A percentile compares a stretch with the other conserved stretches of the same genome.
phyloP scores from a whole-genome alignment of 1,139 yeast species.

The Yamadazyma jaroonii region DNA sequence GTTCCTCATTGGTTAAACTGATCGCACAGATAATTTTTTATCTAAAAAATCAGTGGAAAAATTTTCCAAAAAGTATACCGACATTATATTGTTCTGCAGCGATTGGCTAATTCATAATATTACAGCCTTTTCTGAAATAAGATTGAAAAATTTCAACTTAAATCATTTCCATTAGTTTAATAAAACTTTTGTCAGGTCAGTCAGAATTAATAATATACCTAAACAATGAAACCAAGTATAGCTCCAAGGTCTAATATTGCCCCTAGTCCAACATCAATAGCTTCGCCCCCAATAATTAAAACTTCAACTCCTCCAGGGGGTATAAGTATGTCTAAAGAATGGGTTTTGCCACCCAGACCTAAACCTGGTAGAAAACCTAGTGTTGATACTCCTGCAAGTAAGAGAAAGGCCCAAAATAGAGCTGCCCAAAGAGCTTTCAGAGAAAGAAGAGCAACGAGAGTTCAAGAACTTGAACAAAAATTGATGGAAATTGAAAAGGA shows the following conservation, averaged over 20 bases:
- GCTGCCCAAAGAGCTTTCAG: constrained; percentile 95
- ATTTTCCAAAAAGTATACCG: background rate
- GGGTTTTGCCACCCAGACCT: constrained; percentile 91
- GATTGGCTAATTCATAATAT: background rate
- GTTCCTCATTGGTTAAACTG: constrained; percentile 15
- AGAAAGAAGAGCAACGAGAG: constrained; percentile 70
- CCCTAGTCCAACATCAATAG: constrained; percentile 26
- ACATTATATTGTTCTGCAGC: background rate
- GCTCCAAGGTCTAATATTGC: constrained; percentile 37
- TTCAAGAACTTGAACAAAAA: constrained; percentile 45
- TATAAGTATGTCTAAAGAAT: constrained; percentile 75
- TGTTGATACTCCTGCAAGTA: constrained; percentile 67
- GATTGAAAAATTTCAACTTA: too few species aligned
- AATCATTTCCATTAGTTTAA: background rate
- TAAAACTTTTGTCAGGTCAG: background rate
- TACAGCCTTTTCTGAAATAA: too few species aligned
- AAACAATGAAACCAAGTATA: constrained; percentile 20
- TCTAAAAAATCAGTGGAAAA: constrained; percentile 5
- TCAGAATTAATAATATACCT: background rate
- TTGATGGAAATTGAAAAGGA: constrained; percentile 65
- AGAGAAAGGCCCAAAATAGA: constrained; percentile 88
- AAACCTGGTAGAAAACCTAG: constrained; percentile 90
- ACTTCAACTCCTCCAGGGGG: constrained; percentile 8
- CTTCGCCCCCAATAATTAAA: constrained; percentile 15
- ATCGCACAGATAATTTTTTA: constrained; percentile 15